phyloP scores from a whole-genome alignment of 257 asterid species.

The Craterostigma plantagineum region DNA sequence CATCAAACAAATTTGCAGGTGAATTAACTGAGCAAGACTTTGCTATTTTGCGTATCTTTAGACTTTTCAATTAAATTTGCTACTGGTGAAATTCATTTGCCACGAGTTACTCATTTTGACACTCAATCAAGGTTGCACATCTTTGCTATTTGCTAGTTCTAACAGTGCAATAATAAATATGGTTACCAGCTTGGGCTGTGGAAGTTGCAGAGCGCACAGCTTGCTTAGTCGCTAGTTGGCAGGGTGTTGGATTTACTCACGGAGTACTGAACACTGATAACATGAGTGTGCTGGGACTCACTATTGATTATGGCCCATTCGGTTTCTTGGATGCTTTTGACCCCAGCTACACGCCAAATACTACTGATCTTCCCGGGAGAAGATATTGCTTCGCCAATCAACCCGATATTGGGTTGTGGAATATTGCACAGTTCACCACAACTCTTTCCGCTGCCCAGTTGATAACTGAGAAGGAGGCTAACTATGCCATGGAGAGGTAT shows the following conservation, averaged over 20 bases:
- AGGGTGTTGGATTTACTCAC: slow-evolving; percentile 98
- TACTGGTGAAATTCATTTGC: not conserved
- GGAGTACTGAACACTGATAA: slow-evolving; percentile 97
- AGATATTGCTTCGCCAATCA: slow-evolving; percentile 96
- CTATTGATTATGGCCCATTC: slow-evolving; percentile 95
- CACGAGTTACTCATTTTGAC: too few relatives aligned
- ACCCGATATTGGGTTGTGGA: slow-evolving; percentile 96
- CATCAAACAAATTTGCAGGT: slow-evolving; percentile 97
- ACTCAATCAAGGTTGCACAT: too few relatives aligned
- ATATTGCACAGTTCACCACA: slow-evolving; percentile 66
- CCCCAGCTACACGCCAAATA: slow-evolving; percentile 96
- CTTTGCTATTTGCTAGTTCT: too few relatives aligned
- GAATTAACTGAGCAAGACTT: slow-evolving; percentile 2
- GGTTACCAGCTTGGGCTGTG: slow-evolving; percentile 86
- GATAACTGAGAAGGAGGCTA: slow-evolving; percentile 61
- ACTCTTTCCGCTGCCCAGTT: slow-evolving; percentile 63
- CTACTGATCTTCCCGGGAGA: slow-evolving; percentile 98
- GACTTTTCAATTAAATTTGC: not conserved
- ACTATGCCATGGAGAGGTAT: slow-evolving; percentile 89
- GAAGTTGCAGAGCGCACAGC: slow-evolving; percentile 95
- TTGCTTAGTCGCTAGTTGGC: slow-evolving; percentile 82
- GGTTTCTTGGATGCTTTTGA: slow-evolving; percentile 98
- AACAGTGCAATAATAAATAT: slow-evolving; percentile 4
- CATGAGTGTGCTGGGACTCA: slow-evolving; percentile 90
- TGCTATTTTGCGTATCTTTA: not conserved